These are phyloP conservation scores for Liriodendron chinense DNA, from an alignment of 164 flowering plant species.

Conservation along the genomic window DNA sequence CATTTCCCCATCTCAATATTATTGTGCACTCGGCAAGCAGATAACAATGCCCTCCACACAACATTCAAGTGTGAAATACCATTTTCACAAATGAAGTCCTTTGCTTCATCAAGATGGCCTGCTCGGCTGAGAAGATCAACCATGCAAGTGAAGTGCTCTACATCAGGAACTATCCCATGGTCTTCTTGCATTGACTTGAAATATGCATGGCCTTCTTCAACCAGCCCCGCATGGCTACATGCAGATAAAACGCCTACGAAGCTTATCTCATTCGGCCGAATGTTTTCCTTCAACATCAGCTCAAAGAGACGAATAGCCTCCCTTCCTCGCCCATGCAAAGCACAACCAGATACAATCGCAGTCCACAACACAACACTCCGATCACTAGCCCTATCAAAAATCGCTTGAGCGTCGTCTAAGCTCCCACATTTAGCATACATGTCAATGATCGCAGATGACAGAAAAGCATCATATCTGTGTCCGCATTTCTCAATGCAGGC, in stretches of 20 bases:
- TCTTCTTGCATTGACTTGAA: constrained; percentile 56
- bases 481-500: constrained; percentile 48
- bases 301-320: constrained; percentile 54
- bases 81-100: constrained; percentile 47
- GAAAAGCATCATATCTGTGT: constrained; percentile 33
- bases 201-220: constrained; percentile 52
- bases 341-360: constrained; percentile 57
- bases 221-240: constrained; percentile 68
- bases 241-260: constrained; percentile 63
- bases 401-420: constrained; percentile 42
- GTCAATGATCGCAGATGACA: constrained; percentile 51
- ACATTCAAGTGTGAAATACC: constrained; percentile 30
- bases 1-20: constrained; percentile 43
- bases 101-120: constrained; percentile 48
- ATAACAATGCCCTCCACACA: constrained; percentile 63
- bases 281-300: constrained; percentile 47
- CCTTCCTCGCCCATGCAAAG: constrained; percentile 53
- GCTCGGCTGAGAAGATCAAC: constrained; percentile 75
- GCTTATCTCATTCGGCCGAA: constrained; percentile 57
- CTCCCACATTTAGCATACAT: constrained; percentile 79
- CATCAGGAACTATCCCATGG: constrained; percentile 42
- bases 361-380: constrained; percentile 58
- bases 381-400: constrained; percentile 31
- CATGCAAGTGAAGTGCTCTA: constrained; percentile 73
- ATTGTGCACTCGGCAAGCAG: constrained; percentile 63